Evolutionary conservation across 1,139 yeast species (phyloP), one percentile per base, ranked within the genome.

Genomic region (Candida pseudocylindracea): DNA sequence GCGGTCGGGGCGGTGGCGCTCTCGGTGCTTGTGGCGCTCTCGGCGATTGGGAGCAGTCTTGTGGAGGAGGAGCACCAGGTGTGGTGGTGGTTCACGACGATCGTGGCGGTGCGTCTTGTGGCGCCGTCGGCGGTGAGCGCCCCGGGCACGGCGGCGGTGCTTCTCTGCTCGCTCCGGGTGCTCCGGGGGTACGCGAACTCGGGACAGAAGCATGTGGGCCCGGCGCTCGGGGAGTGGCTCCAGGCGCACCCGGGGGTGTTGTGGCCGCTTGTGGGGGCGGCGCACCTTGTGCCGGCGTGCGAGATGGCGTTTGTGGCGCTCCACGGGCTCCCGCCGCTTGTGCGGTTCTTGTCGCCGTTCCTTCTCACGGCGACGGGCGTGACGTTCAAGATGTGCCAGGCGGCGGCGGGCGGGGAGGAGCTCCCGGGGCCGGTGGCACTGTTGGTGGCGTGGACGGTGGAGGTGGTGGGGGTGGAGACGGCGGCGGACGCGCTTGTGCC

Each of bases 1-100:
- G 32, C 29, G 10, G 4, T 27, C 1, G 29, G 29, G 9, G 12
- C 27, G 6, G 8, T 27, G 11, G 26, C 10, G 10, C 13, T 20
- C 8, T 15, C 29, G 2, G 11, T 11, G n/a, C 13, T 27, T n/a
- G 10, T 31, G 3, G 10, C 26, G 4, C 7, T 31, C n/a, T 8
- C 10, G 10, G 10, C 8, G 8, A 25, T 53, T 25, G 36, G 39
- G 0, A 45, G 68, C 15, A 56, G 69, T 8, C 38, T 58, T 1
- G 30, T 58, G n/a, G 99, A 88, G 44, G 99, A 88, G 48, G 99
- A 88, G 45, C 93, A 88, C 45, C 95, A 83, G 46, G 53, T 83
- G 11, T 88, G 99, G 99, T 88, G 93, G 79, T 75, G 88, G 63
- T 57, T 72, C 12, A 54, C 67, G 1, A 52, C 68, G 0, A 33